These are phyloP conservation scores for Tetrahymena elliotti DNA, from an alignment of 73 alveolate species.

Conservation along the genomic window DNA sequence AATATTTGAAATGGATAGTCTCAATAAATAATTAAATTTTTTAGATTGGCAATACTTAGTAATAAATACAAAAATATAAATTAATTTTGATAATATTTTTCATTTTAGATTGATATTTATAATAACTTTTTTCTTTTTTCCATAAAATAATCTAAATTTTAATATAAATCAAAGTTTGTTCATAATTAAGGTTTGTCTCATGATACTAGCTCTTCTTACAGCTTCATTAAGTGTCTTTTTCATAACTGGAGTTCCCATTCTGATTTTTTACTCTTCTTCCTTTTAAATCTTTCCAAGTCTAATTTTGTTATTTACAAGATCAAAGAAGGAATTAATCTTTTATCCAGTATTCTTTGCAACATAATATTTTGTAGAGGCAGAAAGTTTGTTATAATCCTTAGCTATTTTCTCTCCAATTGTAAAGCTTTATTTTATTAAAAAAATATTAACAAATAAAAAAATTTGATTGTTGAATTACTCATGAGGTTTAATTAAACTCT, in stretches of 20 bases:
- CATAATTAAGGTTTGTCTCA: background rate
- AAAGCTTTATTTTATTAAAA: background rate
- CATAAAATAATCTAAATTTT: background rate
- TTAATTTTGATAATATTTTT: too few relatives aligned
- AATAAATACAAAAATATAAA: too few relatives aligned
- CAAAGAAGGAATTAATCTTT: background rate
- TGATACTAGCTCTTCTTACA: background rate
- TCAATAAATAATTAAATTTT: too few relatives aligned
- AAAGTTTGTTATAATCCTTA: background rate
- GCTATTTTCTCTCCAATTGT: background rate
- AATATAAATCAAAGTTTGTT: background rate
- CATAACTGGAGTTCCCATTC: background rate
- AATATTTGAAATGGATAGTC: too few relatives aligned
- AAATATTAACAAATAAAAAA: background rate
- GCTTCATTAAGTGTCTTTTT: background rate
- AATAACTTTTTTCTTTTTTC: background rate
- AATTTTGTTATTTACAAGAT: background rate
- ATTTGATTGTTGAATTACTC: background rate
- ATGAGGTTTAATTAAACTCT: background rate
- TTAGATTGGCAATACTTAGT: too few relatives aligned
- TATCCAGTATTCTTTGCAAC: background rate
- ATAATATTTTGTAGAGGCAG: background rate
- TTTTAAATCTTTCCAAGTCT: background rate
- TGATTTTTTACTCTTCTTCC: background rate
- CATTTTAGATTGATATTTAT: too few relatives aligned